Conservation (phyloP, 345 rosid species). For the Salix viminalis region DNA sequence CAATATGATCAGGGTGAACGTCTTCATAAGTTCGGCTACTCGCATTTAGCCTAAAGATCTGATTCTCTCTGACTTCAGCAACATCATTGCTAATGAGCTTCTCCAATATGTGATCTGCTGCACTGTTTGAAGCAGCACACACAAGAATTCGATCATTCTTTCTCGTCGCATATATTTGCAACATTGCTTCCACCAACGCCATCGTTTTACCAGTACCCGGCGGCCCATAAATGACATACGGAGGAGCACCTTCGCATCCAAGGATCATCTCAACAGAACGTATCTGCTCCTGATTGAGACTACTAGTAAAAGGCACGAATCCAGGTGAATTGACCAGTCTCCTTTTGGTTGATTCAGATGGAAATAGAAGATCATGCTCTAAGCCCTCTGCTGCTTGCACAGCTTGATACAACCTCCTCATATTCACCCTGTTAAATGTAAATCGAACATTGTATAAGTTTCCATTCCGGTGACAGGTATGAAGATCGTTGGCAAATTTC, state of each 20-base stretch:
- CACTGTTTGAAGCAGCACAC: conserved; percentile 86
- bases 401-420: conserved; percentile 72
- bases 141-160: conserved; percentile 51
- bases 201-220: conserved; percentile 94
- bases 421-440: conserved; percentile 56
- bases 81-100: conserved; percentile 45
- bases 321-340: conserved; percentile 42
- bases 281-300: conserved; percentile 72
- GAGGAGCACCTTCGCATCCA: conserved; percentile 75
- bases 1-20: conserved; percentile 47
- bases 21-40: conserved; percentile 65
- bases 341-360: conserved; percentile 36
- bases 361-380: conserved; percentile 53
- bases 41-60: conserved; percentile 81
- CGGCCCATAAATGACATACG: conserved; percentile 83
- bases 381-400: conserved; percentile 46
- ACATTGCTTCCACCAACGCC: conserved; percentile 73
- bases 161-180: conserved; percentile 52
- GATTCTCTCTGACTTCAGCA: conserved; percentile 42
- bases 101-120: conserved; percentile 75
- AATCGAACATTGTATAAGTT: conserved; percentile 62
- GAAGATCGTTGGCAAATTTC: conserved; percentile 57
- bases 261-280: conserved; percentile 63
- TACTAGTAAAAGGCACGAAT: conserved; percentile 43
- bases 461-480: conserved; percentile 37